Conservation (phyloP, 768 basidiomycete genomes). For the Grammothele lineata region DNA sequence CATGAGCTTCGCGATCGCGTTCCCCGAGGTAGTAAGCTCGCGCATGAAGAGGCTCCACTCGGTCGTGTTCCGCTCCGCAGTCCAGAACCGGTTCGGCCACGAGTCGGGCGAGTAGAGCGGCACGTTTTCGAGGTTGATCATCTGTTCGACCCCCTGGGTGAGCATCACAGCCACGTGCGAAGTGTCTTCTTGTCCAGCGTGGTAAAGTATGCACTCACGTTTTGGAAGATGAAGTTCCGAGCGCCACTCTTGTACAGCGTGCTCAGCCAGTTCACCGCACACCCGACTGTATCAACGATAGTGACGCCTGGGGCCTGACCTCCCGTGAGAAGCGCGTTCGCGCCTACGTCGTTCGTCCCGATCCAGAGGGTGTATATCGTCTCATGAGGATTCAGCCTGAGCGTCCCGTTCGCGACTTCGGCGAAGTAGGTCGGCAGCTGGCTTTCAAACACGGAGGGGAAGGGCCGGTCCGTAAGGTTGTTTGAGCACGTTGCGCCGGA, state of each 20-base stretch:
- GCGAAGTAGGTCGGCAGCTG: slow-evolving; percentile 52
- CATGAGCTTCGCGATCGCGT: slow-evolving; percentile 25
- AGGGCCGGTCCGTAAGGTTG: slow-evolving; percentile 51
- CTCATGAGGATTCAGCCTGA: slow-evolving; percentile 34
- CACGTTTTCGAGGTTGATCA: slow-evolving; percentile 30
- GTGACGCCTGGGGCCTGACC: slow-evolving; percentile 42
- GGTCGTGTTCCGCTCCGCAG: slow-evolving; percentile 27
- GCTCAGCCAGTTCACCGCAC: slow-evolving; percentile 59
- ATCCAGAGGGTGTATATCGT: slow-evolving; percentile 69
- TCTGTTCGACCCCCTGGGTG: slow-evolving; percentile 17
- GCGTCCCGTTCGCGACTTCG: slow-evolving; percentile 37
- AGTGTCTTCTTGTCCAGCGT: not conserved
- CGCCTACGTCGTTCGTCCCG: slow-evolving; percentile 57
- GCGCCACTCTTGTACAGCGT: slow-evolving; percentile 53
- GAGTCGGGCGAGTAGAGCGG: slow-evolving; percentile 29
- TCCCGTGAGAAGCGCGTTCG: slow-evolving; percentile 49
- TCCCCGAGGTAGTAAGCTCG: slow-evolving; percentile 27
- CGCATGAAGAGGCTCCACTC: slow-evolving; percentile 32
- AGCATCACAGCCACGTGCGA: not conserved
- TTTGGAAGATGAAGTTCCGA: slow-evolving; percentile 66
- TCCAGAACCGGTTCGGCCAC: slow-evolving; percentile 33
- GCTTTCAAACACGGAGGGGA: slow-evolving; percentile 36
- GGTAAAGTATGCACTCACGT: slow-evolving; percentile 36
- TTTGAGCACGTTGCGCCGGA: slow-evolving; percentile 67
- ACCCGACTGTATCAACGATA: slow-evolving; percentile 53